Base-by-base conservation (phyloP, 176 grass and related monocot genomes). In the Hsuehochloa calcarea region DNA sequence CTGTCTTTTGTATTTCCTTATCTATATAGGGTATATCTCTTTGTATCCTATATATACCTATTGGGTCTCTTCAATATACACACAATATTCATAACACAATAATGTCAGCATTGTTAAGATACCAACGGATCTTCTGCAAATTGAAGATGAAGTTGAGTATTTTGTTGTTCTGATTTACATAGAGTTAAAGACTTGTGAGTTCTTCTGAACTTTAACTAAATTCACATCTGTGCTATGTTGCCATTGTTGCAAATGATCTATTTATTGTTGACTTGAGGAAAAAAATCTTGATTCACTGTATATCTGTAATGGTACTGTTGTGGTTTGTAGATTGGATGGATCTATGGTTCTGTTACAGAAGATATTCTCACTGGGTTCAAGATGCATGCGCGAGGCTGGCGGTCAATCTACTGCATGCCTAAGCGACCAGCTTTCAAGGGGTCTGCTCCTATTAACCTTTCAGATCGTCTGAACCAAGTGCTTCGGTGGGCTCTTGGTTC, bases 361-460 rank as follows among this genome's bases (percentile, higher is more conserved):
- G 94, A 96, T 82, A 96, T 96, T 93, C 89, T 96, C 35, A 96
- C 94, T 16, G 94, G 94, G 35, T 96, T 96, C 62, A 96, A 96
- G 89, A 96, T 96, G 94, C 94, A 96, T 93, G 94, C 94, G 26
- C 89, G 94, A 65, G 94, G 94, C 22, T 96, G 94, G 94, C 87
- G 90, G 12, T 96, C 94, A 61, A 96, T 96, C 68, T 93, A 96
- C 78, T 93, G 94, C 89, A 96, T 96, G 94, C 94, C 94, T 68
- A 93, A 96, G 56, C 75, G 81, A 23, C 84, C 94, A 40, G 94
- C 94, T 50, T 96, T 96, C 78, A 96, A 96, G 85, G 94, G 94
- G 23, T 96, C 94, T 49, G 94, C 94, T 84, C 94, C 94, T 37
- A 96, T 96, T 51, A 96, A 96, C 76, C 91, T 96, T 85, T 96